These are phyloP conservation scores for Tilletiopsis washingtonensis DNA, from an alignment of 1,284 basidiomycete species.

Conservation along the genomic window DNA sequence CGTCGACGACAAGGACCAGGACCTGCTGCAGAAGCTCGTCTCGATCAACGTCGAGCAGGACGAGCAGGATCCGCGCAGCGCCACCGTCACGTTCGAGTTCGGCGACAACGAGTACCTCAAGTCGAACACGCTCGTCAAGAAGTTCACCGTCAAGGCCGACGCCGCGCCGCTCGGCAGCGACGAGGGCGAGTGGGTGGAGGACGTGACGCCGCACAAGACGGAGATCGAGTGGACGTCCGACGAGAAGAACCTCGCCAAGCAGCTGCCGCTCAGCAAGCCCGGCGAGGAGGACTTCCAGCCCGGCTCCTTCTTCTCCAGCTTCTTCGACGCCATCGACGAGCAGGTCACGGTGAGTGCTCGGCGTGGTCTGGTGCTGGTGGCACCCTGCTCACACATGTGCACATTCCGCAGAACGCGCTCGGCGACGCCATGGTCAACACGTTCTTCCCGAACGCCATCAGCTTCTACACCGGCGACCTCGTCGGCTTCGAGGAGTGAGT, in stretches of 20 bases:
- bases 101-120: conserved; percentile 37
- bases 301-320: conserved; percentile 81
- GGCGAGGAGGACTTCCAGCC: conserved; percentile 54
- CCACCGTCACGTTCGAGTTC: conserved; percentile 39
- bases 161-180: conserved; percentile 20
- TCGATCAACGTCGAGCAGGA: conserved; percentile 29
- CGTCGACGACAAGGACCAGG: conserved; percentile 41
- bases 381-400: too few relatives aligned
- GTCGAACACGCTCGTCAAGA: conserved; percentile 36
- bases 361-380: not conserved
- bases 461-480: conserved; percentile 28
- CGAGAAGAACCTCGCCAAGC: conserved; percentile 64
- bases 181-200: conserved; percentile 35
- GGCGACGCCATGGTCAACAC: conserved; percentile 37
- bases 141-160: conserved; percentile 29
- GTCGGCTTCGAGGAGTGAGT: too few relatives aligned
- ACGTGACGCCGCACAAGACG: conserved; percentile 35
- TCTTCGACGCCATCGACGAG: conserved; percentile 53
- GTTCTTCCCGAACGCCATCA: conserved; percentile 35
- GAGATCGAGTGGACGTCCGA: conserved; percentile 75
- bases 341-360: conserved; percentile 19
- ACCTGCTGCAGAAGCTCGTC: conserved; percentile 31
- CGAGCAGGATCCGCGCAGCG: conserved; percentile 29
- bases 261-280: conserved; percentile 56
- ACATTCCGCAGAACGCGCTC: conserved; percentile 18